These are phyloP conservation scores for Begonia peltatifolia DNA, from an alignment of 306 rosid species.

Conservation along the genomic window DNA sequence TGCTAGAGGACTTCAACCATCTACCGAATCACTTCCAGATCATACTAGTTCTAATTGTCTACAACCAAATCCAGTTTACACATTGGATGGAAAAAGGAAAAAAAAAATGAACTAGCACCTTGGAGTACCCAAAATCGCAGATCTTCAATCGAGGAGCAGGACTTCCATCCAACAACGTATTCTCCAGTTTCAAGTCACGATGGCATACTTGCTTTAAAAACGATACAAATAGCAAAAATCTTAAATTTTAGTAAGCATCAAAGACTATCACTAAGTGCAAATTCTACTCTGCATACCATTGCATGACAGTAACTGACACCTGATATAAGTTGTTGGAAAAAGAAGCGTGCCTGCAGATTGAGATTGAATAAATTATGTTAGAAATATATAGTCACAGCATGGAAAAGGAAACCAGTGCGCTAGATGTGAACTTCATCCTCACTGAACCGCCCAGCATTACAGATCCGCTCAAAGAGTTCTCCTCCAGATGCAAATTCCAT, in stretches of 20 bases:
- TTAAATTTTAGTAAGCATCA: neutral
- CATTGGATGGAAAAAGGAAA: neutral
- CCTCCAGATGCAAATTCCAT: conserved; percentile 99
- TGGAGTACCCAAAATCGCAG: conserved; percentile 92
- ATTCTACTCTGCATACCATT: conserved; percentile 34
- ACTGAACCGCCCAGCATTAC: conserved; percentile 96
- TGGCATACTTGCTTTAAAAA: conserved; percentile 82
- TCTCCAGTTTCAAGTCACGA: conserved; percentile 90
- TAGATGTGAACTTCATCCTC: conserved; percentile 70
- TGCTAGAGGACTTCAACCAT: no score
- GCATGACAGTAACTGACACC: conserved; percentile 94
- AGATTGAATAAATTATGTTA: conserved; percentile 6
- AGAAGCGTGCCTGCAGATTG: conserved; percentile 74
- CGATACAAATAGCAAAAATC: conserved; percentile 13
- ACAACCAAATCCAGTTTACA: no score
- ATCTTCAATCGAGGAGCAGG: conserved; percentile 87
- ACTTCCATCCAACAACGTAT: conserved; percentile 90
- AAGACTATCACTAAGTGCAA: no score
- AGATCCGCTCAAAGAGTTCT: conserved; percentile 87
- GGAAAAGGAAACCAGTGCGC: conserved; percentile 8
- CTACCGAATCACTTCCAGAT: no score
- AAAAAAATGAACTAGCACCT: conserved; percentile 27
- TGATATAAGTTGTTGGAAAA: conserved; percentile 92
- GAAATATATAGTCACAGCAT: conserved; percentile 6
- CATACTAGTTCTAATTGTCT: no score